These are phyloP conservation scores for Plectosphaerella sp. DNA, from an alignment of 2,329 filamentous ascomycete genomes.

Conservation along the genomic window DNA sequence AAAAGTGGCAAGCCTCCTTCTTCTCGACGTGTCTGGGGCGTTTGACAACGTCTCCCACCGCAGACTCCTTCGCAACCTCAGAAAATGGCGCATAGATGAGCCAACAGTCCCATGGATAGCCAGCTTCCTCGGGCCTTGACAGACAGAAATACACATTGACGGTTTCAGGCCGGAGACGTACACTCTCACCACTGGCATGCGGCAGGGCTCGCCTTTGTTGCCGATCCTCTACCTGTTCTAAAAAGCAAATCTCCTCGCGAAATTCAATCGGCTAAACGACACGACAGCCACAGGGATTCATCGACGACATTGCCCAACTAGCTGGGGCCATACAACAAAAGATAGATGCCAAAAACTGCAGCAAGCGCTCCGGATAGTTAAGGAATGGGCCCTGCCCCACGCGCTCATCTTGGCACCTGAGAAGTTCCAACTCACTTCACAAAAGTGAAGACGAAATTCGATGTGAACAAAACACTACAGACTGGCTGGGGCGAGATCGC, in stretches of 20 bases:
- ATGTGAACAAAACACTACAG: conserved; percentile 11
- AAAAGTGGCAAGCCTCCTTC: conserved; percentile 9
- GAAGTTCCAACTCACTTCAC: conserved; percentile 20
- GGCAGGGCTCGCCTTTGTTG: conserved; percentile 16
- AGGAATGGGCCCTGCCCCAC: conserved; percentile 13
- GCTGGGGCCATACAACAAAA: conserved; percentile 7
- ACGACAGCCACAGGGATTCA: conserved; percentile 10
- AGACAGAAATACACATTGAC: background rate
- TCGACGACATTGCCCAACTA: conserved; percentile 9
- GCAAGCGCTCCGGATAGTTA: conserved; percentile 8
- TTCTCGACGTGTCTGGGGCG: conserved; percentile 11
- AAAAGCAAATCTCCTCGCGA: conserved; percentile 18
- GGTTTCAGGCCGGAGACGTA: background rate
- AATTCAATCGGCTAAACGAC: conserved; percentile 3
- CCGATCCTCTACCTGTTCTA: conserved; percentile 22
- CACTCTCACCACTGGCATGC: conserved; percentile 13
- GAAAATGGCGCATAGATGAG: conserved; percentile 2
- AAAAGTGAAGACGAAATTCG: conserved; percentile 5
- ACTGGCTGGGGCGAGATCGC: conserved; percentile 5
- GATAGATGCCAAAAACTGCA: conserved; percentile 13
- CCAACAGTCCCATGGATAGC: background rate
- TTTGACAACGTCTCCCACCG: conserved; percentile 11
- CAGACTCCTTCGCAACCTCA: conserved; percentile 11
- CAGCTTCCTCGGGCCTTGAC: background rate
- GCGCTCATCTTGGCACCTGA: conserved; percentile 14